Conservation (phyloP, 441 rosid genomes). For the Populus trichocarpa region DNA sequence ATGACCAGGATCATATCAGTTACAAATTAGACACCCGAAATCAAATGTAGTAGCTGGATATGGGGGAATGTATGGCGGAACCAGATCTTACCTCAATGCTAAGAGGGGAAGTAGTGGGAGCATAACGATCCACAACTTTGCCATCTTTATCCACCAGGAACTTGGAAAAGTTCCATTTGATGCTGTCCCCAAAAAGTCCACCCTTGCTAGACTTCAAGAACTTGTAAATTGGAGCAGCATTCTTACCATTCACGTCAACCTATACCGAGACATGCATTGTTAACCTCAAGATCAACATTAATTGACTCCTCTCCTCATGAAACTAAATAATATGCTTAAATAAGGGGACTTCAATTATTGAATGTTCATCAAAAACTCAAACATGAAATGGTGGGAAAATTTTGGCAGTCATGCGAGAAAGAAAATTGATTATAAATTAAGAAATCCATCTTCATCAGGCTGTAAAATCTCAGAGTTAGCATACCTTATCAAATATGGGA, state of each 20-base stretch:
- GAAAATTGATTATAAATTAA: not conserved
- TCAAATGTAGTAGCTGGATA: not conserved
- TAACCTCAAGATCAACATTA: not conserved
- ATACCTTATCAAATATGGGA: slow-evolving; percentile 84
- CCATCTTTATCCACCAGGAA: slow-evolving; percentile 80
- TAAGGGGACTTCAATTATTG: not conserved
- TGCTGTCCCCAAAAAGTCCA: slow-evolving; percentile 65
- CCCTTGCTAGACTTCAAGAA: slow-evolving; percentile 83
- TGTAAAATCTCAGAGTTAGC: not conserved
- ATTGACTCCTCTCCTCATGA: not conserved
- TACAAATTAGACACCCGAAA: not conserved
- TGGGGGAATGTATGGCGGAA: not conserved
- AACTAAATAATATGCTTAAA: not conserved
- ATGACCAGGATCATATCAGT: not conserved
- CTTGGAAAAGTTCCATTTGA: slow-evolving; percentile 95
- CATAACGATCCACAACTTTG: slow-evolving; percentile 71
- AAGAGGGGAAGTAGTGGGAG: slow-evolving; percentile 82
- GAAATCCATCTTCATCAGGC: not conserved
- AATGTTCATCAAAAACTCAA: not conserved
- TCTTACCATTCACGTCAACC: slow-evolving; percentile 88
- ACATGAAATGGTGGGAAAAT: not conserved
- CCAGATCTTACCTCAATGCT: slow-evolving; percentile 56
- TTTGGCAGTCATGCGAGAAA: not conserved
- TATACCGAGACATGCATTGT: slow-evolving; percentile 10
- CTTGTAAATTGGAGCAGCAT: slow-evolving; percentile 73